Conservation (phyloP, 2,329 filamentous ascomycete species). For the Clonostachys rhizophaga region DNA sequence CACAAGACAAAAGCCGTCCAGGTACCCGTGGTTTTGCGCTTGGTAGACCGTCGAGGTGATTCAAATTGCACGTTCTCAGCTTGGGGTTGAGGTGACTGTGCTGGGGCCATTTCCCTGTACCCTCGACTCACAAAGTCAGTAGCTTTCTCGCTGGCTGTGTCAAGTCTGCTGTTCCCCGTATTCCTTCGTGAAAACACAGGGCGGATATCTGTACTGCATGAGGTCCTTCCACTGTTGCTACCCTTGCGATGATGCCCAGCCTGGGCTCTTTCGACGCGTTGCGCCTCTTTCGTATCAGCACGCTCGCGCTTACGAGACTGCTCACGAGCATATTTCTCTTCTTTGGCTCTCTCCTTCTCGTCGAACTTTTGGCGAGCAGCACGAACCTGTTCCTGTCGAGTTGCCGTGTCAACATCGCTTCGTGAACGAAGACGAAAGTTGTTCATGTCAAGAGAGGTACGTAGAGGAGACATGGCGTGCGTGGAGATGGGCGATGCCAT, state of each 20-base stretch:
- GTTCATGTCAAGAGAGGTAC: constrained; percentile 51
- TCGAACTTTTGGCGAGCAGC: constrained; percentile 60
- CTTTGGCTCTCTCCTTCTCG: constrained; percentile 55
- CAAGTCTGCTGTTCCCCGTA: constrained; percentile 9
- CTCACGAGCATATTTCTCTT: constrained; percentile 57
- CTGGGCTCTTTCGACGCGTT: constrained; percentile 23
- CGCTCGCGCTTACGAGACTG: constrained; percentile 55
- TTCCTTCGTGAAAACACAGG: constrained; percentile 18
- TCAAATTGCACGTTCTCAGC: constrained; percentile 4
- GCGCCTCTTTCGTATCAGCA: constrained; percentile 50
- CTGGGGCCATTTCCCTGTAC: constrained; percentile 34
- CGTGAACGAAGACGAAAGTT: constrained; percentile 56
- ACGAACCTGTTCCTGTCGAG: constrained; percentile 52
- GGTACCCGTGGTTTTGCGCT: constrained; percentile 55
- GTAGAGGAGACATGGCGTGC: constrained; percentile 44
- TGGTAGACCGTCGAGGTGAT: constrained; percentile 32
- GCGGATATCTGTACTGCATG: constrained; percentile 20
- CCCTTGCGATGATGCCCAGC: background rate
- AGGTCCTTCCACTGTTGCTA: constrained; percentile 13
- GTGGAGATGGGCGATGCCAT: constrained; percentile 15
- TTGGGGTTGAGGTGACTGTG: background rate
- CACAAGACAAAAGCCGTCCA: constrained; percentile 63
- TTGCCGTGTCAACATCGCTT: constrained; percentile 52
- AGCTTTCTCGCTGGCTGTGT: constrained; percentile 28
- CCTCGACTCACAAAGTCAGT: constrained; percentile 35